Evolutionary conservation across 202 grass and related monocot genomes (phyloP).

Genomic region (Hordeum pubiflorum): DNA sequence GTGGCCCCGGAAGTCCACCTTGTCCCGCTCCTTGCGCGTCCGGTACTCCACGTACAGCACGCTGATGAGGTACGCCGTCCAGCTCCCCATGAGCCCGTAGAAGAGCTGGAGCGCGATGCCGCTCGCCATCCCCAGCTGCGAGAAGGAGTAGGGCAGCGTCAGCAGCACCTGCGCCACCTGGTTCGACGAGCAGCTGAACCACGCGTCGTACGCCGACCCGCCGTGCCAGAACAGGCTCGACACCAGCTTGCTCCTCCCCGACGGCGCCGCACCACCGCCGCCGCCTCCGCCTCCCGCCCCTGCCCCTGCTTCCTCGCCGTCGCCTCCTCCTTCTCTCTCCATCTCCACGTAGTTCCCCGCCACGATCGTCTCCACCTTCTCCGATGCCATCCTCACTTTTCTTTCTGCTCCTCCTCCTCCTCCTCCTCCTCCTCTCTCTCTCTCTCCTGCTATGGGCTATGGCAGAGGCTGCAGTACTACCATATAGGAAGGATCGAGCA

Average conservation of each 20-base stretch:
- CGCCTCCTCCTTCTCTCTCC: conserved; percentile 41
- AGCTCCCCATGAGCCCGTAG: conserved; percentile 90
- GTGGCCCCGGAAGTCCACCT: conserved; percentile 90
- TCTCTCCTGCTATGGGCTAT: background rate
- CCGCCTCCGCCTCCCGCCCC: background rate
- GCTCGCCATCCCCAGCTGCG: conserved; percentile 83
- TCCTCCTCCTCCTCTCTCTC: background rate
- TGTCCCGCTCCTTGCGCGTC: conserved; percentile 71
- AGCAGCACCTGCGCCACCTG: conserved; percentile 99
- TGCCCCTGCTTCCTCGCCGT: background rate
- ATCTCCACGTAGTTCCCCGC: conserved; percentile 95
- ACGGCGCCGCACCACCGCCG: background rate
- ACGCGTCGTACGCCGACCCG: conserved; percentile 83
- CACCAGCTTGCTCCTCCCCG: conserved; percentile 25
- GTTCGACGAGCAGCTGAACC: conserved; percentile 96
- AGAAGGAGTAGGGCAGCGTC: conserved; percentile 97
- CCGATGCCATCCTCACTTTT: conserved; percentile 57
- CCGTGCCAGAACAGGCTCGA: conserved; percentile 73
- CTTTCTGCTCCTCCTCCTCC: background rate
- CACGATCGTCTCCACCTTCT: conserved; percentile 97
- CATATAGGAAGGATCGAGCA: conserved; percentile 23
- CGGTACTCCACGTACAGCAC: conserved; percentile 91
- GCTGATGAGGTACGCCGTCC: conserved; percentile 94
- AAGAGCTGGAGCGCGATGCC: conserved; percentile 72
- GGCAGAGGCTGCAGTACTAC: background rate